These are phyloP conservation scores for Neopestalotiopsis rosae DNA, from an alignment of 2,329 filamentous ascomycete genomes.

Conservation along the genomic window DNA sequence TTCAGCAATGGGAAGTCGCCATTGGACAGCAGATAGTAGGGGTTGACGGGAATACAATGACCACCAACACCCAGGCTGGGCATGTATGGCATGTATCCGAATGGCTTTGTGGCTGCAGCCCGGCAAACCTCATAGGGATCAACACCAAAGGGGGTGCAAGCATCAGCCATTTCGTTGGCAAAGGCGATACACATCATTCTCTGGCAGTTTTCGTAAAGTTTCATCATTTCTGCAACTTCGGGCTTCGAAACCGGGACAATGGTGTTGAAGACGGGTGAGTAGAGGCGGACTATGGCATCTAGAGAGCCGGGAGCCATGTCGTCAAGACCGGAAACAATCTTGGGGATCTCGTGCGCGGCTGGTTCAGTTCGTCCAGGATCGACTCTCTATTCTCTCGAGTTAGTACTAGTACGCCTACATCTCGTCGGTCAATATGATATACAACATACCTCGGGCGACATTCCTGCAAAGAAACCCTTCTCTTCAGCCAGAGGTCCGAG, in stretches of 20 bases:
- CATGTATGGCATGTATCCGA: constrained; percentile 54
- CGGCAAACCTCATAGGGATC: constrained; percentile 54
- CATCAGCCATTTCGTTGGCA: constrained; percentile 62
- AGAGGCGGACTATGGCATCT: constrained; percentile 48
- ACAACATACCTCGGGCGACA: constrained; percentile 50
- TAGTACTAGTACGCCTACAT: background rate
- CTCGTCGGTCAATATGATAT: background rate
- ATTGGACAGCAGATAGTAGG: constrained; percentile 48
- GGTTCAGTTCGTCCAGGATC: constrained; percentile 53
- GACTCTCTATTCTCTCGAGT: constrained; percentile 41
- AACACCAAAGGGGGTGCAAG: constrained; percentile 50
- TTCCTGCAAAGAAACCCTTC: constrained; percentile 50
- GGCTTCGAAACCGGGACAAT: constrained; percentile 55
- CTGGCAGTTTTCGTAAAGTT: constrained; percentile 64
- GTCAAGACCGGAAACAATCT: constrained; percentile 58
- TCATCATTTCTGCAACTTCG: constrained; percentile 63
- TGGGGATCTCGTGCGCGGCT: constrained; percentile 51
- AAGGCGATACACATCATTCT: constrained; percentile 60
- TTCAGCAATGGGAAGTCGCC: constrained; percentile 52
- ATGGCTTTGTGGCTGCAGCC: constrained; percentile 57
- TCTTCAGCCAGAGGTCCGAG: constrained; percentile 50
- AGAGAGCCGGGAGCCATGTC: constrained; percentile 51
- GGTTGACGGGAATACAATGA: constrained; percentile 62
- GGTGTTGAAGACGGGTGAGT: constrained; percentile 51
- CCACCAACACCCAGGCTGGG: constrained; percentile 58